Evolutionary conservation across 495 filamentous ascomycete species (phyloP).

Genomic region (Schizothecium vesticola): DNA sequence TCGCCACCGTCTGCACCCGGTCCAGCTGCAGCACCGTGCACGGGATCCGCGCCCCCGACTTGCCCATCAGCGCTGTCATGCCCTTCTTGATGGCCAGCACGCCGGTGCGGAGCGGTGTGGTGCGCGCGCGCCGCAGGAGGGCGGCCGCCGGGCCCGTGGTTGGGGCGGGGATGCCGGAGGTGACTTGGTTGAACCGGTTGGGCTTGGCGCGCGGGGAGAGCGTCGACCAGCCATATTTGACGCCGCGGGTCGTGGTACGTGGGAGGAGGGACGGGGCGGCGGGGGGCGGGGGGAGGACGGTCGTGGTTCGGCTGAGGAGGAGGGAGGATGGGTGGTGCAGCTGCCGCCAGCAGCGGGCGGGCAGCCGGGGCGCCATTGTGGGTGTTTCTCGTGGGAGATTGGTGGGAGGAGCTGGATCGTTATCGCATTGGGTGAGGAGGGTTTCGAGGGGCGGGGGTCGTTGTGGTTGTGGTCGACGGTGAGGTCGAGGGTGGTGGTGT

Average conservation of each 20-base stretch:
- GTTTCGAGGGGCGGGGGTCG: background rate
- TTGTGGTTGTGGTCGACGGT: background rate
- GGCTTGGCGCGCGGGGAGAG: slow-evolving; percentile 31
- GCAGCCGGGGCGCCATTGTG: slow-evolving; percentile 51
- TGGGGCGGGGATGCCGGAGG: slow-evolving; percentile 50
- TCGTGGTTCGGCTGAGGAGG: slow-evolving; percentile 12
- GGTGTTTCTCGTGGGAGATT: background rate
- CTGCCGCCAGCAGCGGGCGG: slow-evolving; percentile 43
- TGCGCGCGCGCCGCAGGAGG: slow-evolving; percentile 67
- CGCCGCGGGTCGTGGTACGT: slow-evolving; percentile 40
- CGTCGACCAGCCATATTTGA: slow-evolving; percentile 52
- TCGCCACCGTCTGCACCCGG: slow-evolving; percentile 76
- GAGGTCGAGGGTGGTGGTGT: background rate
- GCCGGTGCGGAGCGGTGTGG: slow-evolving; percentile 75
- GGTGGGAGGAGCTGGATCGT: background rate
- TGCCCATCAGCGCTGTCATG: slow-evolving; percentile 86
- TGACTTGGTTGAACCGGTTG: slow-evolving; percentile 48
- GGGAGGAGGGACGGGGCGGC: slow-evolving; percentile 35
- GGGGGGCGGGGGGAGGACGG: slow-evolving; percentile 28
- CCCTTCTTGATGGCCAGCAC: slow-evolving; percentile 84
- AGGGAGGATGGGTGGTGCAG: slow-evolving; percentile 28
- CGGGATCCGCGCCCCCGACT: slow-evolving; percentile 68
- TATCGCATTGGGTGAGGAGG: slow-evolving; percentile 13
- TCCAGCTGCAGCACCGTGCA: slow-evolving; percentile 95
- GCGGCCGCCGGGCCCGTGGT: slow-evolving; percentile 72